Percentiles rank a stretch among this genome's conserved stretches.
Evolutionary conservation across 2,329 filamentous ascomycete species (phyloP).

Genomic region (Plectosphaerella plurivora): DNA sequence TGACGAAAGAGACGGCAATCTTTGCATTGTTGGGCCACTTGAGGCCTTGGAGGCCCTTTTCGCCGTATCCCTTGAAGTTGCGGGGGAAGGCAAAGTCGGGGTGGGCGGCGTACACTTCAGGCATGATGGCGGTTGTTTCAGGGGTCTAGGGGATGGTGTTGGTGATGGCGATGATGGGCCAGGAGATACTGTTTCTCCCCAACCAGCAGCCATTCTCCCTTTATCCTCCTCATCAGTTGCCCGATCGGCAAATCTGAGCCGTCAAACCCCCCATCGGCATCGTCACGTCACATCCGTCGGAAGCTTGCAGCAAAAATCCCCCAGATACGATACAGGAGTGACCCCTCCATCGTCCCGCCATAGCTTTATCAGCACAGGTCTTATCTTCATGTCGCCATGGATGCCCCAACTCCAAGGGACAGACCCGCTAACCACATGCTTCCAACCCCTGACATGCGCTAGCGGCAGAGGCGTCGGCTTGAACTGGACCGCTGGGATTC

Average conservation of each 20-base stretch:
- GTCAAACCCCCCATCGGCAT: neutral
- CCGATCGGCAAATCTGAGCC: neutral
- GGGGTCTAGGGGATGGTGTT: neutral
- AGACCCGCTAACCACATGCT: too few relatives aligned
- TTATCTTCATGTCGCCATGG: neutral
- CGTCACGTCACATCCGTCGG: neutral
- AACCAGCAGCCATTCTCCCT: too few relatives aligned
- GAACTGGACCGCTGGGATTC: neutral
- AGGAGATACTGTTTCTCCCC: neutral
- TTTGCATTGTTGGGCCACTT: conserved; percentile 36
- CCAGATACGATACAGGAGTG: neutral
- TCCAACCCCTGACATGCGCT: too few relatives aligned
- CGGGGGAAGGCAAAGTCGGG: conserved; percentile 23
- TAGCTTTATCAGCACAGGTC: neutral
- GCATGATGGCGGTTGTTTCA: conserved; percentile 12
- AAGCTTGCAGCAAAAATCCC: neutral
- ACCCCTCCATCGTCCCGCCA: neutral
- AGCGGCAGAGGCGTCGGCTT: neutral
- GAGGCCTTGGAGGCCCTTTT: conserved; percentile 25
- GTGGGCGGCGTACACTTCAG: conserved; percentile 19
- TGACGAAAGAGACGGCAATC: conserved; percentile 39
- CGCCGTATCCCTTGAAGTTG: conserved; percentile 34
- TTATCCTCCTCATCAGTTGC: neutral
- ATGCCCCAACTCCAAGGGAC: too few relatives aligned
- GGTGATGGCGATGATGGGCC: neutral